Base-by-base conservation (phyloP, 805 yeast genomes). In the Metschnikowia kunwiensis region DNA sequence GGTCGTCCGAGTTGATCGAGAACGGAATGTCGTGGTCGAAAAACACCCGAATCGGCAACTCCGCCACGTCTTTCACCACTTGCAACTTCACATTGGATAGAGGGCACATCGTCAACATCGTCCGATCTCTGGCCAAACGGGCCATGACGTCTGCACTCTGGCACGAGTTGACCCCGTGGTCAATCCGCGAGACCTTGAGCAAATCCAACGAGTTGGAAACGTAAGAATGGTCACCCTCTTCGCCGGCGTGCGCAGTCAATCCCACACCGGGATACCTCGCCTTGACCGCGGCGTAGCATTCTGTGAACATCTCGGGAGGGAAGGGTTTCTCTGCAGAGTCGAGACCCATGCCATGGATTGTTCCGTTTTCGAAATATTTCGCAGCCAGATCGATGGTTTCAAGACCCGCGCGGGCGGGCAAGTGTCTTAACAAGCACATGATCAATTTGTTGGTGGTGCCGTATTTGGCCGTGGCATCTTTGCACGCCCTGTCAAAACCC, bases 221-320 rank as follows among this genome's bases (percentile, higher is more conserved):
- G 47, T 67, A 83, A n/a, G 76, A 72, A 27, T 86, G 78, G 45
- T 82, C 86, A 35, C 91, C 94, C 65, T 86, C 94, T 61, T 86
- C 95, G 51, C 95, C 95, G 2, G 93, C 94, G 53, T 86, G 95
- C 2, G 95, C 91, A 24, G 94, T 86, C 36, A 82, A 67, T 25
- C 77, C 72, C 37, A 80, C 72, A 16, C 74, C 61, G 16, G 81
- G 77, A 51, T 68, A 74, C 27, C 65, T 54, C 16, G 65, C 61
- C 36, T 65, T 67, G 6, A 83, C 72, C 14, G 56, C 51, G 7
- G 59, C 49, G 56, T 80, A 86, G 55, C 87, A 80, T 32, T 81
- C 84, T 10, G 61, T 63, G 52, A 84, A 86, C 32, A 81, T 54
- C 33, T 74, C 69, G 8, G 95, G 91, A 11, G 89, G 91, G 61